A percentile compares a stretch with the other conserved stretches of the same genome.
Conservation (phyloP, 441 rosid genomes). For the Omphalea diandra region DNA sequence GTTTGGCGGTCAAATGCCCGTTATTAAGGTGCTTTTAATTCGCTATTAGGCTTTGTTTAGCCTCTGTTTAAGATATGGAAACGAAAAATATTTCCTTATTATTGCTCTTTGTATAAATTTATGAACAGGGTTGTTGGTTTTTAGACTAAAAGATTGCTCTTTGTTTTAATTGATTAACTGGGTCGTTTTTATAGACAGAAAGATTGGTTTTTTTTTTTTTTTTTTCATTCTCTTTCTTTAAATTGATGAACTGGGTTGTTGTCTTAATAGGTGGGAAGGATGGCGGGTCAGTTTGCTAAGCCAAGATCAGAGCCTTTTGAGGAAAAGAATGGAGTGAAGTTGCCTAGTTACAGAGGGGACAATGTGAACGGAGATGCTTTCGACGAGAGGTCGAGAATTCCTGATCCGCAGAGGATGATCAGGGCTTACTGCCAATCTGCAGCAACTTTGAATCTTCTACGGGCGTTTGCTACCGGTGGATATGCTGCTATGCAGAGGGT, state of each 20-base stretch:
- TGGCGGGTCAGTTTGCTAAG: constrained; percentile 97
- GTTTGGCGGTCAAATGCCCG: constrained; percentile 92
- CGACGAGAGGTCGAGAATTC: constrained; percentile 75
- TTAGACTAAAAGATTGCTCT: too few species aligned
- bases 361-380: constrained; percentile 86
- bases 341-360: constrained; percentile 97
- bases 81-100: too few species aligned
- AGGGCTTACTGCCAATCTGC: constrained; percentile 92
- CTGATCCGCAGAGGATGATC: constrained; percentile 92
- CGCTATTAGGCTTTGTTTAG: background rate
- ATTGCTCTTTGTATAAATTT: too few species aligned
- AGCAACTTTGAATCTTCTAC: constrained; percentile 81
- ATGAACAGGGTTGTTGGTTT: too few species aligned
- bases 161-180: too few species aligned
- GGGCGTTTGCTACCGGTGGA: constrained; percentile 98
- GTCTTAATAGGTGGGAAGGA: constrained; percentile 68
- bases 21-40: constrained; percentile 53
- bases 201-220: background rate
- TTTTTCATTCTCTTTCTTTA: background rate
- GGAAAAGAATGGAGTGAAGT: constrained; percentile 80
- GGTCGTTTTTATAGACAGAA: too few species aligned
- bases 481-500: constrained; percentile 98
- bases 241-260: background rate
- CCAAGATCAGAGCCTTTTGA: constrained; percentile 82
- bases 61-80: too few species aligned